Conservation (phyloP, 257 asterid species). For the Verbena officinalis region DNA sequence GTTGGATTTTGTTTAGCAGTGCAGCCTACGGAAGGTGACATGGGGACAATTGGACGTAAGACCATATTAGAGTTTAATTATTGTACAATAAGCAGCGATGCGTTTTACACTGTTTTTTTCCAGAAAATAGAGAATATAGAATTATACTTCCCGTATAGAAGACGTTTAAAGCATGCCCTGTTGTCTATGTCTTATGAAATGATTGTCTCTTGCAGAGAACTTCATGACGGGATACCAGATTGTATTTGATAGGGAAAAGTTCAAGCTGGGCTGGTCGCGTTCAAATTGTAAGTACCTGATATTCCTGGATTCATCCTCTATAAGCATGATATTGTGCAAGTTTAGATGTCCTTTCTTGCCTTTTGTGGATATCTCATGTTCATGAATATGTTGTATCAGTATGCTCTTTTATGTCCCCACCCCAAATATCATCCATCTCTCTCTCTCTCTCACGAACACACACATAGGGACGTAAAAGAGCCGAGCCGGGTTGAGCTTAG, state of each 20-base stretch:
- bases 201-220: conserved; percentile 64
- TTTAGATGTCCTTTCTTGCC: conserved; percentile 18
- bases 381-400: conserved; percentile 7
- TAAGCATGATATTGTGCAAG: conserved; percentile 19
- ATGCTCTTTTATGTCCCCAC: conserved; percentile 4
- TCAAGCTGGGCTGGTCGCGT: conserved; percentile 74
- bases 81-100: conserved; percentile 3
- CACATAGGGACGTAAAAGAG: too few species aligned
- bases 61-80: conserved; percentile 18
- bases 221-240: conserved; percentile 83
- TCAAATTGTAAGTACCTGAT: conserved; percentile 72
- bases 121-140: conserved; percentile 1
- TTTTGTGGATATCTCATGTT: conserved; percentile 20
- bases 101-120: conserved; percentile 11
- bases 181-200: conserved; percentile 27
- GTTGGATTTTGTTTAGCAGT: conserved; percentile 87
- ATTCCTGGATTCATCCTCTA: conserved; percentile 16
- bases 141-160: neutral
- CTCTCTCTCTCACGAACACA: too few species aligned
- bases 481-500: too few species aligned
- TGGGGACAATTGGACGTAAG: conserved; percentile 95
- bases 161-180: conserved; percentile 4
- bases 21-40: conserved; percentile 52
- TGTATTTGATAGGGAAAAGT: conserved; percentile 76
- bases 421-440: too few species aligned